A percentile compares a stretch with the other conserved stretches of the same genome.
These are phyloP conservation scores for Ustilago hordei DNA, from an alignment of 1,284 basidiomycete species.

Conservation along the genomic window DNA sequence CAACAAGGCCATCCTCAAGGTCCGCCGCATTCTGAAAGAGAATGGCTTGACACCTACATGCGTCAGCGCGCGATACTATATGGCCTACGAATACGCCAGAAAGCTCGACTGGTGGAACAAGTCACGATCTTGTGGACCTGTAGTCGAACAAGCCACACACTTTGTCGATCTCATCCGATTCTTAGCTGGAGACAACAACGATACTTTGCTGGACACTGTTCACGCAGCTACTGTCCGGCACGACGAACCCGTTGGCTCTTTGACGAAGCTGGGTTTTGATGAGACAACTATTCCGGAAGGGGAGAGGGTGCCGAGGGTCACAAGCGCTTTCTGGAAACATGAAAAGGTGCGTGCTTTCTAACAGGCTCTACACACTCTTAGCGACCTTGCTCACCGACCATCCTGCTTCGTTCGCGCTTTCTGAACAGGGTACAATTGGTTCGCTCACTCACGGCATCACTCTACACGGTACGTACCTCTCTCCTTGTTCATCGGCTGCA, in stretches of 20 bases:
- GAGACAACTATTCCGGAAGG: constrained; percentile 20
- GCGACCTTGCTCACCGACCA: too few species aligned
- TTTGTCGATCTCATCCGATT: constrained; percentile 59
- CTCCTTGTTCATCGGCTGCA: neutral
- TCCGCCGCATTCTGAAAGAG: constrained; percentile 22
- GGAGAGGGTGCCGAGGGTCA: constrained; percentile 46
- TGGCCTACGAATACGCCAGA: constrained; percentile 54
- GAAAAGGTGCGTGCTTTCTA: constrained; percentile 15
- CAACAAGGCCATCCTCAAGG: constrained; percentile 36
- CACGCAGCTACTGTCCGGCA: constrained; percentile 31
- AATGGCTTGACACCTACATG: constrained; percentile 33
- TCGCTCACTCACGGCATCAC: constrained; percentile 45
- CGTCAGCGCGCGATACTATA: constrained; percentile 57
- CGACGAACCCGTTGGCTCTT: constrained; percentile 28
- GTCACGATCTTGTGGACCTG: constrained; percentile 55
- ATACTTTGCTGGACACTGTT: constrained; percentile 29
- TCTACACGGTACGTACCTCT: constrained; percentile 32
- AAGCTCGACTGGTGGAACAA: constrained; percentile 60
- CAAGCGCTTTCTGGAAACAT: constrained; percentile 49
- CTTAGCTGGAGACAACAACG: constrained; percentile 33
- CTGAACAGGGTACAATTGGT: constrained; percentile 33
- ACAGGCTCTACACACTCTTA: too few species aligned
- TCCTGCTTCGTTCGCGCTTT: neutral
- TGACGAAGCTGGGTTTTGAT: constrained; percentile 43
- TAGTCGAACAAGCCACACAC: constrained; percentile 68